Base-by-base conservation (phyloP, 2,329 filamentous ascomycete species). In the Paraconiothyrium brasiliense region DNA sequence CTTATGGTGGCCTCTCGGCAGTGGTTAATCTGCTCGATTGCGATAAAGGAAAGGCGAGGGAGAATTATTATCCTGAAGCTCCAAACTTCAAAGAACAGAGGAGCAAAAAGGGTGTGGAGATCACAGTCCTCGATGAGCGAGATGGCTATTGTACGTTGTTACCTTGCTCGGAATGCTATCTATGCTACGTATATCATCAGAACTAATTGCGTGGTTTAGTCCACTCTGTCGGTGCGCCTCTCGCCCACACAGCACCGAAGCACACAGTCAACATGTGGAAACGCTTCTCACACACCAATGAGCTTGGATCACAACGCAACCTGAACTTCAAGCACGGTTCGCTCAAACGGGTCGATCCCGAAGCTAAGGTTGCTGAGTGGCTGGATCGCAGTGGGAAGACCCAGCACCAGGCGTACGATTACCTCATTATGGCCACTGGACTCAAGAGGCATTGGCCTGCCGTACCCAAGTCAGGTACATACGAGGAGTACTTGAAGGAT, bases 101-200 rank as follows among this genome's bases (percentile, higher is more conserved):
- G 22, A 80, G 82, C 48, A 82, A 81, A 27, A 81, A 90, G 48
- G 83, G 86, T 1, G 78, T 92, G 14, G 85, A 92, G 41, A 88
- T 94, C 54, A 93, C 90, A 24, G 84, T 94, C 24, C 87, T 92
- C 27, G 91, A 94, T 70, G 90, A 93, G 76, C 83, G 90, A n/a
- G 91, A 94, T 81, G 92, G 92, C n/a, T 93, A 88, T 76, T 93
- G 91, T 93, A 82, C 69, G 89, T 66, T 47, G 50, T 61, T 46
- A 24, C 43, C 58, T 46, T 37, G 47, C 61, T 32, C 16, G 46
- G n/a, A 41, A 14, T 35, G 58, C 49, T 56, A 20, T 56, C 30
- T 66, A 69, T 70, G 39, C 13, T n/a, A 41, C 14, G 6, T 30
- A 2, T 30, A 30, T 30, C 1, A 4, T 4, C 39, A 16, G 14